A percentile compares a stretch with the other conserved stretches of the same genome.
Evolutionary conservation across 2,329 filamentous ascomycete genomes (phyloP).

Genomic region (Trichoderma arundinaceum): DNA sequence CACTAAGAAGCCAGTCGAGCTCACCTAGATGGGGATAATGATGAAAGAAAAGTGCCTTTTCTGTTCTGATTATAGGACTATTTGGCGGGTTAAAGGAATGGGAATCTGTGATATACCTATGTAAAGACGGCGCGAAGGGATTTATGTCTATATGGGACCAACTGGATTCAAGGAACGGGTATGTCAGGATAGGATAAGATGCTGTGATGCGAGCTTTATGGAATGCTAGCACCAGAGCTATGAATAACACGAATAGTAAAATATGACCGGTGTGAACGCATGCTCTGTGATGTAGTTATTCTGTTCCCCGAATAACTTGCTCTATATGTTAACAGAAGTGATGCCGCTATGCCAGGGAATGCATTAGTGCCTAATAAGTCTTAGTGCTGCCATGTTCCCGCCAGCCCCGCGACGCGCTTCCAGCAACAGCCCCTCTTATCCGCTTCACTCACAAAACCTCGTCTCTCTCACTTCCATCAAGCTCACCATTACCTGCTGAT

Average conservation of each 20-base stretch:
- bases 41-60: neutral
- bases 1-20: constrained; percentile 35
- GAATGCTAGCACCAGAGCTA: neutral
- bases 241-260: neutral
- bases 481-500: neutral
- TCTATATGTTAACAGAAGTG: neutral
- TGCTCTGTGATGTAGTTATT: neutral
- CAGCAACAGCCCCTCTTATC: neutral
- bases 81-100: neutral
- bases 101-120: constrained; percentile 13
- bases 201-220: neutral
- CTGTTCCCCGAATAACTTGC: neutral
- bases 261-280: neutral
- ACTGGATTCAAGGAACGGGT: constrained; percentile 4
- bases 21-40: neutral
- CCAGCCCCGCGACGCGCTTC: constrained; percentile 10
- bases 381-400: neutral
- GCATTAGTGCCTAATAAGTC: neutral
- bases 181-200: neutral
- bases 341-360: too few species aligned
- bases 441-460: neutral
- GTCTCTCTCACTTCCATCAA: neutral
- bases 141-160: constrained; percentile 14
- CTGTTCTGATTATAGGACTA: neutral
- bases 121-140: constrained; percentile 12